phyloP scores from a whole-genome alignment of 768 basidiomycete species.

The Pulveroboletus frians region DNA sequence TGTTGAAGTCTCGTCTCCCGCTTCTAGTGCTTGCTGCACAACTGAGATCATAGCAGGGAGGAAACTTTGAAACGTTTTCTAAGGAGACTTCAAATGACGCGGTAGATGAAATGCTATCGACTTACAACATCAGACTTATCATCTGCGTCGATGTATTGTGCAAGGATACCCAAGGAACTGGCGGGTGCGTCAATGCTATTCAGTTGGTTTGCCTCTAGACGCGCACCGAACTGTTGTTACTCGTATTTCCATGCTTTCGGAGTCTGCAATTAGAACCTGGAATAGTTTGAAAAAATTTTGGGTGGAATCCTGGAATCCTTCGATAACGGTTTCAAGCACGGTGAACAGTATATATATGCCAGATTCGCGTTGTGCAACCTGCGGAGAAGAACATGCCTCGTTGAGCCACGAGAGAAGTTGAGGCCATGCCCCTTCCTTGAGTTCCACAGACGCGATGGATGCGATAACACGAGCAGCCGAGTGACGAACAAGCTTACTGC shows the following conservation, averaged over 20 bases:
- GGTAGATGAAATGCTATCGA: slow-evolving; percentile 10
- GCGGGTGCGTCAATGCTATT: slow-evolving; percentile 3
- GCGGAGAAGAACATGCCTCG: slow-evolving; percentile 62
- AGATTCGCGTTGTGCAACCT: slow-evolving; percentile 81
- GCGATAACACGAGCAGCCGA: slow-evolving; percentile 90
- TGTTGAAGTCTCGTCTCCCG: slow-evolving; percentile 73
- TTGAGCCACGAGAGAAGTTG: slow-evolving; percentile 85
- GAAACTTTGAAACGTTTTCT: slow-evolving; percentile 85
- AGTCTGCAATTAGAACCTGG: slow-evolving; percentile 63
- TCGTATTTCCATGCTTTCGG: slow-evolving; percentile 84
- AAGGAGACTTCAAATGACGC: slow-evolving; percentile 1
- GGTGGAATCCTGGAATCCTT: slow-evolving; percentile 77
- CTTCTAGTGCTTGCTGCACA: slow-evolving; percentile 76
- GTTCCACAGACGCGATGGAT: slow-evolving; percentile 85
- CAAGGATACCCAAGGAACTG: slow-evolving; percentile 85
- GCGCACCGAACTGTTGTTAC: slow-evolving; percentile 80
- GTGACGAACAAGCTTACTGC: slow-evolving; percentile 85
- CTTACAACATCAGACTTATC: slow-evolving; percentile 84
- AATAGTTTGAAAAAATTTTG: slow-evolving; percentile 78
- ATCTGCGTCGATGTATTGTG: slow-evolving; percentile 85
- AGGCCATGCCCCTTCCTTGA: slow-evolving; percentile 75
- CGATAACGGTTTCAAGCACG: slow-evolving; percentile 86
- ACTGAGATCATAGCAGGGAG: slow-evolving; percentile 87
- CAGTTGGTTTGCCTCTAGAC: not conserved
- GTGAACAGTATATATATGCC: slow-evolving; percentile 87